A percentile compares a stretch with the other conserved stretches of the same genome.
phyloP scores from a whole-genome alignment of 805 yeast species.

The Candida ovalis region DNA sequence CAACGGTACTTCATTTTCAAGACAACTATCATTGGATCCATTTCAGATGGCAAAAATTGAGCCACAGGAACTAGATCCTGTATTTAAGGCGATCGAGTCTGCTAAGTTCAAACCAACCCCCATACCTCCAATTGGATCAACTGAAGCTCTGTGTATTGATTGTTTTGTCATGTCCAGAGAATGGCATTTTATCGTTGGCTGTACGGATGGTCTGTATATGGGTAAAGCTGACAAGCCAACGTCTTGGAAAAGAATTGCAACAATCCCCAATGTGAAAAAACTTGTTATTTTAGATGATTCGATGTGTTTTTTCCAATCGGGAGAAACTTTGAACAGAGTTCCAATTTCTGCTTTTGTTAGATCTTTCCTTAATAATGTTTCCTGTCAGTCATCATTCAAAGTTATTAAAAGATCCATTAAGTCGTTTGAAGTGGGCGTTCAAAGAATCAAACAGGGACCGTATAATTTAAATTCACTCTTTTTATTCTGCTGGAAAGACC shows the following conservation, averaged over 20 bases:
- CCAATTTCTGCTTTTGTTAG: slow-evolving; percentile 58
- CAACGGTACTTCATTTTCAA: slow-evolving; percentile 19
- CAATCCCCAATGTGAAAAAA: slow-evolving; percentile 49
- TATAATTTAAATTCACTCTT: slow-evolving; percentile 49
- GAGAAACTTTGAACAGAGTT: slow-evolving; percentile 56
- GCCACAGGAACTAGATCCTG: slow-evolving; percentile 12
- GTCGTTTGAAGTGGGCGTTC: slow-evolving; percentile 66
- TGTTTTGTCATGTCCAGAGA: slow-evolving; percentile 43
- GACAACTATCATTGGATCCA: not conserved
- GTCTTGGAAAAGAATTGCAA: slow-evolving; percentile 59
- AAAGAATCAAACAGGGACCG: slow-evolving; percentile 58
- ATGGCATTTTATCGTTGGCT: slow-evolving; percentile 52
- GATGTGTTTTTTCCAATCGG: slow-evolving; percentile 55
- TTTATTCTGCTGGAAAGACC: slow-evolving; percentile 52
- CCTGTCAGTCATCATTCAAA: slow-evolving; percentile 25
- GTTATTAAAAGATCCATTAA: slow-evolving; percentile 38
- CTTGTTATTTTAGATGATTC: slow-evolving; percentile 56
- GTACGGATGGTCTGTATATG: slow-evolving; percentile 60
- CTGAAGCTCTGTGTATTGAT: slow-evolving; percentile 14
- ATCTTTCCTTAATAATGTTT: slow-evolving; percentile 48
- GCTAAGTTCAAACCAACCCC: slow-evolving; percentile 14
- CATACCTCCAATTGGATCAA: slow-evolving; percentile 10
- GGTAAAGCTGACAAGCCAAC: slow-evolving; percentile 35
- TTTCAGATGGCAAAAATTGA: slow-evolving; percentile 8
- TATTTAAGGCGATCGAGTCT: slow-evolving; percentile 5